Conservation (phyloP, 768 basidiomycete genomes). For the Kondoa subrosea region DNA sequence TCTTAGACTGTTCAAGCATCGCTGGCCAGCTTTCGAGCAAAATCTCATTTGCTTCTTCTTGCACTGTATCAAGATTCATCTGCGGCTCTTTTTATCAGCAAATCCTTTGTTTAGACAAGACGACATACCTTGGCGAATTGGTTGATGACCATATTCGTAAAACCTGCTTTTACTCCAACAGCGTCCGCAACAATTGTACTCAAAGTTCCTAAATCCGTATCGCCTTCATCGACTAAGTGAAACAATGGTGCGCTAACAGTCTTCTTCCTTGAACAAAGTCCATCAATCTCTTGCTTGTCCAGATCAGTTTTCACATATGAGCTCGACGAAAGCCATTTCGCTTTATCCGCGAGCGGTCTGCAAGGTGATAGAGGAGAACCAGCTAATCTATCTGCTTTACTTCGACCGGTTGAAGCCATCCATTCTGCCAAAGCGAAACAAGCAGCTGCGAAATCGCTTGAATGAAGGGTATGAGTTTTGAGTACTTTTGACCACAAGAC, state of each 20-base stretch:
- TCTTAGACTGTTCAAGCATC: not conserved
- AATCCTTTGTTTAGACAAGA: not conserved
- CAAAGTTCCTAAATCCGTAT: slow-evolving; percentile 1
- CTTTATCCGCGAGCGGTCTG: not conserved
- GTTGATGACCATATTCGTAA: not conserved
- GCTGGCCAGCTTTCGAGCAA: not conserved
- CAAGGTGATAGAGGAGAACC: slow-evolving; percentile 3
- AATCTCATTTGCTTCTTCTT: not conserved
- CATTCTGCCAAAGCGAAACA: not conserved
- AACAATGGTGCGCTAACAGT: slow-evolving; percentile 5
- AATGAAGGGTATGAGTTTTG: slow-evolving; percentile 3
- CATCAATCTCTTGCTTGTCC: slow-evolving; percentile 3
- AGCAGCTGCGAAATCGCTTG: slow-evolving; percentile 4
- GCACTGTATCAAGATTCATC: slow-evolving; percentile 5
- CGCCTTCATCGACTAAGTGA: not conserved
- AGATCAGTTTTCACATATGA: not conserved
- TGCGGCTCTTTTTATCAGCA: not conserved
- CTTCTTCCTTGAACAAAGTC: not conserved
- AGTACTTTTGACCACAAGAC: not conserved
- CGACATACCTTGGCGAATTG: slow-evolving; percentile 7
- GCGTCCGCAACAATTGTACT: not conserved
- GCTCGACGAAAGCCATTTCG: not conserved
- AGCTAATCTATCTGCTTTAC: not conserved
- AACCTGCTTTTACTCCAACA: not conserved
- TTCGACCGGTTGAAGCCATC: not conserved